A percentile compares a stretch with the other conserved stretches of the same genome.
phyloP scores from a whole-genome alignment of 2,329 filamentous ascomycete species.

The Ophiostoma pallidulum region DNA sequence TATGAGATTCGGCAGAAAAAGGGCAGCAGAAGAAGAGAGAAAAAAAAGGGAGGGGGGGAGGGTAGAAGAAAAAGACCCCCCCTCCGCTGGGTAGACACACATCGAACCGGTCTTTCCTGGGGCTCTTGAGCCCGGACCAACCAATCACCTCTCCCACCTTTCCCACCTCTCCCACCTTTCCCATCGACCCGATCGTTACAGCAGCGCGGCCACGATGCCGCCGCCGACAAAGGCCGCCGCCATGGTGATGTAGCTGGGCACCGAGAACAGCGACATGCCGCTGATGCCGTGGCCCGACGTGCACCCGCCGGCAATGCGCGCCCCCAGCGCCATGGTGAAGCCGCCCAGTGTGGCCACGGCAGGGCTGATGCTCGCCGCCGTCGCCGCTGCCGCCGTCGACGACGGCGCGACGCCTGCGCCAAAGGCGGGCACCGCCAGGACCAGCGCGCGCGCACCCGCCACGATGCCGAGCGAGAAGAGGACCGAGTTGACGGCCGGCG shows the following conservation, averaged over 20 bases:
- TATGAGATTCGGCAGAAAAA: too few species aligned
- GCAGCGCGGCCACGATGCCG: conserved; percentile 1
- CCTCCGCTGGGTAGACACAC: too few species aligned
- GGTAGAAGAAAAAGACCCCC: too few species aligned
- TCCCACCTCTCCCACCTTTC: too few species aligned
- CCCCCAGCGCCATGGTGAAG: conserved; percentile 47
- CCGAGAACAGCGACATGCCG: conserved; percentile 52
- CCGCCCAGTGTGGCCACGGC: conserved; percentile 42
- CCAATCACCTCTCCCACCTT: too few species aligned
- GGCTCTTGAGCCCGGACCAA: too few species aligned
- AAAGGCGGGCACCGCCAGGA: conserved; percentile 3
- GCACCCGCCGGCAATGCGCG: conserved; percentile 55
- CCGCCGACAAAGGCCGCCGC: conserved; percentile 48
- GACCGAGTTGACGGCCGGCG: conserved; percentile 21
- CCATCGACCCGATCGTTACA: too few species aligned
- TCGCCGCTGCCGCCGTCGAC: conserved; percentile 13
- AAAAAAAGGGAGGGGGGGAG: too few species aligned
- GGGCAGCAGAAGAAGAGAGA: too few species aligned
- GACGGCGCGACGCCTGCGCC: too few species aligned
- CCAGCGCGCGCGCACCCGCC: conserved; percentile 15
- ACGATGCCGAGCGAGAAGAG: conserved; percentile 25
- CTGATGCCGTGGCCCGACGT: conserved; percentile 62
- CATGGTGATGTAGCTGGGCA: conserved; percentile 54
- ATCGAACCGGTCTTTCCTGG: too few species aligned
- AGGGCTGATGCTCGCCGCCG: conserved; percentile 25